Conservation (phyloP, 2,329 filamentous ascomycete species). For the Paradendryphiella salina region DNA sequence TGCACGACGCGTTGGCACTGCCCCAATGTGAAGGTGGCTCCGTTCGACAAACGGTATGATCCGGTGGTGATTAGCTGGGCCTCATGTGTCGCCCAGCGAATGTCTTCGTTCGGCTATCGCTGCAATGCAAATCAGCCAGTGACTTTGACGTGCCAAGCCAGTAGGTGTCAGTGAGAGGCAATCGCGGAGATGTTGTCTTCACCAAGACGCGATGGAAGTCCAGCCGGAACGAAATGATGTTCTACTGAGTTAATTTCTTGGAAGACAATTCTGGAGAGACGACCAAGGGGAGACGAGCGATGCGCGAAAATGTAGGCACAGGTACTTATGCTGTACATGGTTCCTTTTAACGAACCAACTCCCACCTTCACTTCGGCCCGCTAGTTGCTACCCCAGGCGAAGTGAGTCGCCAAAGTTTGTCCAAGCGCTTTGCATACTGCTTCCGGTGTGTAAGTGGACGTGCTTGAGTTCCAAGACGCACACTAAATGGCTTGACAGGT, state of each 20-base stretch:
- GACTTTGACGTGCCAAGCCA: slow-evolving; percentile 25
- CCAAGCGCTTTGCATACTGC: slow-evolving; percentile 36
- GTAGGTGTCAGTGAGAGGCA: slow-evolving; percentile 14
- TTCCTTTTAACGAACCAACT: slow-evolving; percentile 24
- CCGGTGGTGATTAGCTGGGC: slow-evolving; percentile 25
- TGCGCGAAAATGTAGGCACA: slow-evolving; percentile 14
- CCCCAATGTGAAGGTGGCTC: slow-evolving; percentile 16
- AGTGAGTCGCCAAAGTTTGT: slow-evolving; percentile 37
- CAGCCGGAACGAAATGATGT: background rate
- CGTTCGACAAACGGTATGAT: slow-evolving; percentile 30
- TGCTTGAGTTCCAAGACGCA: slow-evolving; percentile 32
- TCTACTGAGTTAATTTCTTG: background rate
- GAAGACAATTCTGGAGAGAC: background rate
- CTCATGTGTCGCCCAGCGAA: slow-evolving; percentile 32
- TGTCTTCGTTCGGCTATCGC: slow-evolving; percentile 23
- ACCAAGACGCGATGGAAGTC: background rate
- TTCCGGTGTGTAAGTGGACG: slow-evolving; percentile 37
- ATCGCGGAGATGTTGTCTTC: background rate
- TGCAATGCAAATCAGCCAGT: slow-evolving; percentile 19
- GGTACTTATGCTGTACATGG: slow-evolving; percentile 21
- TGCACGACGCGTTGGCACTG: slow-evolving; percentile 18
- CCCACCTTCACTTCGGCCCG: slow-evolving; percentile 22
- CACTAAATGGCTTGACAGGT: slow-evolving; percentile 31
- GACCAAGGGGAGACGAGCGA: slow-evolving; percentile 7
- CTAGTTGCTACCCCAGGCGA: slow-evolving; percentile 33